A percentile compares a stretch with the other conserved stretches of the same genome.
Evolutionary conservation across 176 grass and related monocot species (phyloP).

Genomic region (Oryza brachyantha): DNA sequence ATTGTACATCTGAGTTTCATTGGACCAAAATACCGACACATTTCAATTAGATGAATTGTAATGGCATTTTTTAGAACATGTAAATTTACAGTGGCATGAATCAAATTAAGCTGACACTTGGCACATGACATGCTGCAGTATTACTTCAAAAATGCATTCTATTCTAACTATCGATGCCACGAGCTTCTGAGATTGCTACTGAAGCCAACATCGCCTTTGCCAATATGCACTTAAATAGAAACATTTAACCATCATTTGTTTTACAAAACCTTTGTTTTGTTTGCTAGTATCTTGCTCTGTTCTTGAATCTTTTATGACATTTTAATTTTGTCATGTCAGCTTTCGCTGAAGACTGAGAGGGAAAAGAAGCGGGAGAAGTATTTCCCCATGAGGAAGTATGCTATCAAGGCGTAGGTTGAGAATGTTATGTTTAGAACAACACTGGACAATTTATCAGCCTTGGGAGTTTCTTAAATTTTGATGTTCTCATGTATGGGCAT

Average conservation of each 20-base stretch:
- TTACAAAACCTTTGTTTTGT: neutral
- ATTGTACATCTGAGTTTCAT: too few relatives aligned
- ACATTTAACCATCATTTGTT: neutral
- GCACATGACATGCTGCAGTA: too few relatives aligned
- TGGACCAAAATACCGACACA: too few relatives aligned
- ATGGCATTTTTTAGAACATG: too few relatives aligned
- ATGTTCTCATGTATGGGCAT: slow-evolving; percentile 18
- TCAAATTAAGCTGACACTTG: too few relatives aligned
- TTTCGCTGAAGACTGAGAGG: slow-evolving; percentile 50
- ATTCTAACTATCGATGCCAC: too few relatives aligned
- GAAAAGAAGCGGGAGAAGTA: slow-evolving; percentile 53
- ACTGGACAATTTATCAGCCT: slow-evolving; percentile 9
- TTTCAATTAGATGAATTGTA: too few relatives aligned
- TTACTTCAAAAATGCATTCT: too few relatives aligned
- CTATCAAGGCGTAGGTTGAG: slow-evolving; percentile 36
- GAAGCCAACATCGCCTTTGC: too few relatives aligned
- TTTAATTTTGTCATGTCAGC: neutral
- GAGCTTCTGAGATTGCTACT: too few relatives aligned
- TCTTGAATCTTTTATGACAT: neutral
- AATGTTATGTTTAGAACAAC: slow-evolving; percentile 3
- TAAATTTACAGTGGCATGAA: too few relatives aligned
- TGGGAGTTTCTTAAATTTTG: neutral
- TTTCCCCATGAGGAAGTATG: slow-evolving; percentile 50
- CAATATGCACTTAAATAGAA: neutral
- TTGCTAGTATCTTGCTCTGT: neutral